Conservation (phyloP, 2,329 filamentous ascomycete genomes). For the Aureobasidium leucospermi region DNA sequence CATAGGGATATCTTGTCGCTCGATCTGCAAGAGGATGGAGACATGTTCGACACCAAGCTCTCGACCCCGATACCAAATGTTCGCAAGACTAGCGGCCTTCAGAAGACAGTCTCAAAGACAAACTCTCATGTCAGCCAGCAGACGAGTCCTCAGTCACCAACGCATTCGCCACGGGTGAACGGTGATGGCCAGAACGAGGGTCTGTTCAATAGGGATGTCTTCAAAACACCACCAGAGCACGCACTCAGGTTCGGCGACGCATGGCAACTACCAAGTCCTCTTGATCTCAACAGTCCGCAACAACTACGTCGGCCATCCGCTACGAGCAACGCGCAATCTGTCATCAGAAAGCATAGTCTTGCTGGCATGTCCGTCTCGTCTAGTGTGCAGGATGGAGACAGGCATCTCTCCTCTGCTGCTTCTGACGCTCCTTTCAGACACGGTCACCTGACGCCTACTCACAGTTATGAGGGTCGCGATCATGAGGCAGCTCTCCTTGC, state of each 20-base stretch:
- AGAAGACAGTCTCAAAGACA: constrained; percentile 13
- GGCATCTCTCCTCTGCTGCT: constrained; percentile 18
- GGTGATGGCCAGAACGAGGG: constrained; percentile 4
- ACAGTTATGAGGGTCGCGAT: constrained; percentile 20
- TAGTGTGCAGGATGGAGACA: constrained; percentile 21
- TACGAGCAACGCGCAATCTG: constrained; percentile 20
- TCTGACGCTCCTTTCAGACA: constrained; percentile 18
- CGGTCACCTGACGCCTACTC: constrained; percentile 17
- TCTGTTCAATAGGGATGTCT: constrained; percentile 29
- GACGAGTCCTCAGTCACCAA: background rate
- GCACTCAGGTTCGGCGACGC: constrained; percentile 20
- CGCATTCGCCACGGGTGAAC: constrained; percentile 16
- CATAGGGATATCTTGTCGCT: constrained; percentile 80
- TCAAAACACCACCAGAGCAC: constrained; percentile 40
- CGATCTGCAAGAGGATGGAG: constrained; percentile 75
- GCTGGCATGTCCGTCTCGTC: constrained; percentile 16
- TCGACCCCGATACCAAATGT: background rate
- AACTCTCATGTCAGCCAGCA: background rate
- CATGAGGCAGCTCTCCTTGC: constrained; percentile 12
- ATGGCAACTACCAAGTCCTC: constrained; percentile 26
- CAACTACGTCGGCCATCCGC: constrained; percentile 29
- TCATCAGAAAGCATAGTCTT: constrained; percentile 9
- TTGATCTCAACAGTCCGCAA: constrained; percentile 24
- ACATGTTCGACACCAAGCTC: constrained; percentile 14
- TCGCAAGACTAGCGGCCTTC: constrained; percentile 5